Conservation (phyloP, 1,139 yeast genomes). For the Hyphopichia khmerensis region DNA sequence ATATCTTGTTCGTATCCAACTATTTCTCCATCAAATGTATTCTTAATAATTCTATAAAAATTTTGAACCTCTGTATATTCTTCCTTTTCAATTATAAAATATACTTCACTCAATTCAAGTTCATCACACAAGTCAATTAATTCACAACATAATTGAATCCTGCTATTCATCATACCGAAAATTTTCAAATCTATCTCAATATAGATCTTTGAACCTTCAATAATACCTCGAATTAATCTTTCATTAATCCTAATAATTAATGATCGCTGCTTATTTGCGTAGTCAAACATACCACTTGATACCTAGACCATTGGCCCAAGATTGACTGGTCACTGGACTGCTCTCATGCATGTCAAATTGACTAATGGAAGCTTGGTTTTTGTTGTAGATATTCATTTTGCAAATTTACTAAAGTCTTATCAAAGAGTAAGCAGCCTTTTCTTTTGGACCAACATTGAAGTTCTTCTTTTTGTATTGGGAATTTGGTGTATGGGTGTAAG, state of each 20-base stretch:
- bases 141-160: slow-evolving; percentile 1
- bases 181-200: background rate
- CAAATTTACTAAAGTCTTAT: too few species aligned
- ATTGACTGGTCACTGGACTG: background rate
- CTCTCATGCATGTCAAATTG: background rate
- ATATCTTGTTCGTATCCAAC: slow-evolving; percentile 2
- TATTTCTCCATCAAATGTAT: slow-evolving; percentile 2
- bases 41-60: background rate
- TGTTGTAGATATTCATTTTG: background rate
- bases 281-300: slow-evolving; percentile 18
- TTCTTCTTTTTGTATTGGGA: background rate
- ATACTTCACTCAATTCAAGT: background rate
- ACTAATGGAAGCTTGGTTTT: background rate
- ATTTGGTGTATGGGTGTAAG: background rate
- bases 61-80: background rate
- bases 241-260: background rate
- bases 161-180: slow-evolving; percentile 1
- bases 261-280: slow-evolving; percentile 5
- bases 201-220: background rate
- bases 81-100: slow-evolving; percentile 2
- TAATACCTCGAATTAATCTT: background rate
- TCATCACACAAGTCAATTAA: slow-evolving; percentile 4
- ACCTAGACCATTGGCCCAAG: slow-evolving; percentile 3
- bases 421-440: too few species aligned
- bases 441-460: too few species aligned